Base-by-base conservation (phyloP, 2,329 filamentous ascomycete genomes). In the Pestalotiopsis sp. region DNA sequence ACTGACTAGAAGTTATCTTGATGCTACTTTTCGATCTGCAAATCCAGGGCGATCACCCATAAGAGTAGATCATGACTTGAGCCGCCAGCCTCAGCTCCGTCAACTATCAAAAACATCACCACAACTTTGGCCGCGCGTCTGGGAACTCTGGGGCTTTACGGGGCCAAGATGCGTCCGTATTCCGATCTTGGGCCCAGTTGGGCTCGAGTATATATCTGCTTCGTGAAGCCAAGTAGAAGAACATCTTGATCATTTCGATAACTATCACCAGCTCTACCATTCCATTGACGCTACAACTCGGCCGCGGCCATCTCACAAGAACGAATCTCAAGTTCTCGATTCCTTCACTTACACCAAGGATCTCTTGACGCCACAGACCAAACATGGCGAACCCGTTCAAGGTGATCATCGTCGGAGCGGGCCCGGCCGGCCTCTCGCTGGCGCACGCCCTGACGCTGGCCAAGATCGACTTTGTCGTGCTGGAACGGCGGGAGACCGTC, bases 351-450 rank as follows among this genome's bases (percentile, higher is more conserved):
- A 9, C 17, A n/a, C n/a, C 45, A 7, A 45, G 4, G 6, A n/a
- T n/a, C 13, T 7, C 13, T n/a, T 14, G 17, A 45, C 2, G 2
- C 2, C n/a, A n/a, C 17, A 52, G 6, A 11, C 14, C 12, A 3
- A 52, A 52, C 45, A 52, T 52, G 45, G 20, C 45, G 7, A 63
- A 6, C 20, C 3, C n/a, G 3, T 69, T 66, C 58, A 59, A 58
- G 13, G 65, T 69, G 31, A 60, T 69, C 25, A 60, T 69, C 13
- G 60, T 69, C n/a, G 68, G 68, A 13, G 68, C 58, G 23, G 68
- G 68, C 7, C 68, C 68, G 3, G 60, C 61, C 12, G 68, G 64
- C 4, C 27, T 69, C 39, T 64, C 60, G n/a, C 17, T 62, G 38
- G 64, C 68, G 5, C 68, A 67, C 27, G 39, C 64, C 13, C 14